Conservation (phyloP, 148 eudicot species). For the Cornus kousa region DNA sequence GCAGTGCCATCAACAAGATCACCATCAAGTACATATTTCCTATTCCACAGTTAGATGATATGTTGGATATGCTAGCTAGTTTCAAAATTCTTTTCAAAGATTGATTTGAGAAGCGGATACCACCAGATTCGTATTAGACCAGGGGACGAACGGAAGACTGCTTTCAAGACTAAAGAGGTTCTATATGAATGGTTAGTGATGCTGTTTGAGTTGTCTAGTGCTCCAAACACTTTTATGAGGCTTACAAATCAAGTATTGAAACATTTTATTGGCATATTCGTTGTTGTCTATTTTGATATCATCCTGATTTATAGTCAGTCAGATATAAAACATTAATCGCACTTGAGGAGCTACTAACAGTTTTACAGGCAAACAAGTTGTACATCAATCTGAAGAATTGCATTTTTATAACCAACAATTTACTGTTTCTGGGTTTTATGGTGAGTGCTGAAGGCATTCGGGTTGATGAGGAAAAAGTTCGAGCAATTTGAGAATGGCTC, state of each 20-base stretch:
- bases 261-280: neutral
- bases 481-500: neutral
- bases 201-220: neutral
- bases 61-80: neutral
- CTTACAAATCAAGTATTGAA: neutral
- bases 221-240: neutral
- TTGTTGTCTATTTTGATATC: neutral
- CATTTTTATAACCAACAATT: neutral
- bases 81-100: neutral
- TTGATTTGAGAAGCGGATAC: neutral
- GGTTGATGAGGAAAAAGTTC: neutral
- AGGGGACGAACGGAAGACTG: neutral
- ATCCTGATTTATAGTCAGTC: neutral
- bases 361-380: neutral
- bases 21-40: neutral
- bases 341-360: neutral
- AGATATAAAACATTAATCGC: too few relatives aligned
- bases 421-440: neutral
- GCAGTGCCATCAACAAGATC: neutral
- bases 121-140: neutral
- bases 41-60: neutral
- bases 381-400: constrained; percentile 1
- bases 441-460: neutral
- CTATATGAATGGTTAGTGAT: neutral
- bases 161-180: neutral